Percentiles rank a stretch among this genome's conserved stretches.
Conservation (phyloP, 139 green algal genomes). For the Micractinium conductrix region DNA sequence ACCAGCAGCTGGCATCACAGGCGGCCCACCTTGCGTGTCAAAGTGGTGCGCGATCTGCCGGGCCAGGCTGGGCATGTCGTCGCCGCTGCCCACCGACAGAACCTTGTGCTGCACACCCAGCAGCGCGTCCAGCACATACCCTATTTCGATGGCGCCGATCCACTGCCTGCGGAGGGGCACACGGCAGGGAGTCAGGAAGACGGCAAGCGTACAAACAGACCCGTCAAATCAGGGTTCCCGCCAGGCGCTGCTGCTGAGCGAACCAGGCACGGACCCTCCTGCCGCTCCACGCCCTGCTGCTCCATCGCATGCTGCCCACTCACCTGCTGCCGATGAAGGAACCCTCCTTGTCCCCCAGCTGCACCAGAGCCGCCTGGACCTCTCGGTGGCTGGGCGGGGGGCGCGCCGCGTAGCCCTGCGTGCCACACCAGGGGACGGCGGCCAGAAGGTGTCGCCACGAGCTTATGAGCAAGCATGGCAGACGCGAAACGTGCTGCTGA, state of each 20-base stretch:
- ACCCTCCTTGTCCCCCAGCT: slow-evolving; percentile 84
- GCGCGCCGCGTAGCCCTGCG: slow-evolving; percentile 80
- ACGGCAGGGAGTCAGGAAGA: no score
- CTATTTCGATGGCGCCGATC: slow-evolving; percentile 96
- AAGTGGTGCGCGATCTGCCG: slow-evolving; percentile 90
- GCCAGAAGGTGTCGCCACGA: no score
- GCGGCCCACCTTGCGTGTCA: slow-evolving; percentile 64
- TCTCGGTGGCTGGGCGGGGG: slow-evolving; percentile 78
- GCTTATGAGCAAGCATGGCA: no score
- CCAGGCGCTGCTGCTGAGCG: background rate
- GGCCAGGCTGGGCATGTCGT: slow-evolving; percentile 81
- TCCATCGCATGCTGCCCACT: background rate
- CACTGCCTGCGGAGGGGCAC: slow-evolving; percentile 75
- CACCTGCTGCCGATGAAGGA: slow-evolving; percentile 77
- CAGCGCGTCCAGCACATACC: slow-evolving; percentile 87
- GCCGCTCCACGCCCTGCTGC: background rate
- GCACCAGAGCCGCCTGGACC: slow-evolving; percentile 87
- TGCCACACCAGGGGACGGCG: no score
- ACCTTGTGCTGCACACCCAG: slow-evolving; percentile 56
- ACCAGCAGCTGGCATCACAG: background rate
- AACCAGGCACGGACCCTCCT: background rate
- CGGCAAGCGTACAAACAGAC: background rate
- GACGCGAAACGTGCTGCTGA: no score
- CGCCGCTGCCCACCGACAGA: slow-evolving; percentile 71
- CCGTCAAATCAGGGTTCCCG: background rate